Evolutionary conservation across 2,329 filamentous ascomycete species (phyloP), one percentile per base, ranked within the genome.

Genomic region (Zarea fungicola): DNA sequence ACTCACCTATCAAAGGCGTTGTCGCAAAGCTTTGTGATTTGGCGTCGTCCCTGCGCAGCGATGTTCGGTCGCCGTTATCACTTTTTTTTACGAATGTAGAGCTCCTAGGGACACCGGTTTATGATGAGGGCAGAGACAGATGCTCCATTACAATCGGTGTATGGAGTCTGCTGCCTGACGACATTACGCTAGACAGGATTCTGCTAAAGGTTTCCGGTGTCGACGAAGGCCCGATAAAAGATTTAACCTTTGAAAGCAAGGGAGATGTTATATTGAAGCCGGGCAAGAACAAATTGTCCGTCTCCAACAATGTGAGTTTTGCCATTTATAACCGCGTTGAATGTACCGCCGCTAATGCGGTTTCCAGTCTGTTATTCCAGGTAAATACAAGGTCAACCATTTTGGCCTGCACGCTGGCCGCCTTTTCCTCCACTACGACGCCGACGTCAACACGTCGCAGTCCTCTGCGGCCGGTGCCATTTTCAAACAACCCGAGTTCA

Each of bases 321-420:
- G 7, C 7, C 16, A 6, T 5, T 8, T n/a, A 1, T 2, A 1
- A 6, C n/a, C 1, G 13, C 48, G 16, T 1, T 5, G 1, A n/a
- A n/a, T n/a, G 9, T 26, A 22, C 5, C 16, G 19, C 25, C n/a
- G 19, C 64, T 73, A 55, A 74, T 51, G 25, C 6, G 3, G n/a
- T n/a, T n/a, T 19, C 1, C 32, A 86, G 80, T 71, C 79, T 14
- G 78, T 81, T 28, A 78, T 87, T 4, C 80, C 85, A 19, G 90
- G 90, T 1, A 78, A 78, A 22, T 96, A 89, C 59, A 78, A 83
- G 50, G 78, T 93, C 37, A 87, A 90, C 56, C 82, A 83, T 54
- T 72, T 96, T 31, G 75, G 81, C 13, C 65, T 96, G 21, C 68
- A 74, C 21, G 74, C 80, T 6, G 78, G 74, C 39, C 87, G 86